Evolutionary conservation across 2,329 filamentous ascomycete genomes (phyloP), one percentile per base, ranked within the genome.

Genomic region (Pseudopyrenochaeta lycopersici): DNA sequence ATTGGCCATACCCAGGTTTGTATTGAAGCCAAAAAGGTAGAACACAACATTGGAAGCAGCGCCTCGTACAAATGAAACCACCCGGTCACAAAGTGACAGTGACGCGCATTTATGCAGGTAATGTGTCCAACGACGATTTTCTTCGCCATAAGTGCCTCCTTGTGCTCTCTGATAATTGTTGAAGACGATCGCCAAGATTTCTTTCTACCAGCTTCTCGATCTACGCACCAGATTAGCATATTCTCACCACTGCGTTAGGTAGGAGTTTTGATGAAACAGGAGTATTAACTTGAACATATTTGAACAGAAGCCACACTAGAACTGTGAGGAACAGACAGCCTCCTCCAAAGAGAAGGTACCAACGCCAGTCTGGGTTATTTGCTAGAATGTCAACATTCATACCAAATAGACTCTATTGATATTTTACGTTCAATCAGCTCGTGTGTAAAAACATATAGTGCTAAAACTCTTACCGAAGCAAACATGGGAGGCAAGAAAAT

Each of bases 401-500:
- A 32, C 47, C 47, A 20, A 49, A 49, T 5, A 49, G 14, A 17
- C 47, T 49, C 47, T 49, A 20, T 44, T 3, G 14, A 15, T 36
- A 31, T 11, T n/a, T n/a, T 12, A 17, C 10, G 3, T n/a, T 18
- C 17, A 18, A 33, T 7, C 7, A 17, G 27, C 29, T 29, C n/a
- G n/a, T n/a, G n/a, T n/a, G n/a, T n/a, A n/a, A n/a, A n/a, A n/a
- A n/a, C n/a, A n/a, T n/a, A n/a, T n/a, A n/a, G n/a, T n/a, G n/a
- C n/a, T n/a, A n/a, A n/a, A 31, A 17, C 18, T n/a, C 12, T 35
- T 49, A 49, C 47, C 31, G 47, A 49, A 10, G 39, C 47, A 15
- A 49, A 49, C 47, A 49, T 49, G 11, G 47, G 38, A 29, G 47
- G 47, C 14, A 49, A 23, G 31, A 49, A 49, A 14, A 49, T 36